Base-by-base conservation (phyloP, 2,329 filamentous ascomycete genomes). In the Cordyceps fumosorosea region DNA sequence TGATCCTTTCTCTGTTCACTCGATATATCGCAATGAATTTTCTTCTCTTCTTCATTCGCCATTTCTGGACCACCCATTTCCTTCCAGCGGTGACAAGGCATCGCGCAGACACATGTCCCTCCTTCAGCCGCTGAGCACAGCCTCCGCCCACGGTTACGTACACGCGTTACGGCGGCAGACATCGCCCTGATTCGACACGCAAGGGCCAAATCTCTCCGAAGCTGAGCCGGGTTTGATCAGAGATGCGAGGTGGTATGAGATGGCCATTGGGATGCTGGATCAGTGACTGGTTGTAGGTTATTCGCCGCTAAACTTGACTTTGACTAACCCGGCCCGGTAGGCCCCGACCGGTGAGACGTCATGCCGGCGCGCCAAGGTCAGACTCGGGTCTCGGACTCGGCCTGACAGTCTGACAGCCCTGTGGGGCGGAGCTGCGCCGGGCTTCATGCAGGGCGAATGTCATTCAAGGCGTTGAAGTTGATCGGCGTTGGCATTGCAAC, bases 351-450 rank as follows among this genome's bases (percentile, higher is more conserved):
- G 44, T 34, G 44, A 26, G 37, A 47, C 44, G 42, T 48, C 55
- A 40, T 50, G 44, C 44, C 44, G 40, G 11, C 11, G 40, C 22
- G 40, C 40, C 54, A 22, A 29, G 6, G 42, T 52, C 56, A 47
- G 34, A 52, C 37, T 60, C 57, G 57, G 57, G 32, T 37, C 57
- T 60, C 57, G 47, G 56, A 59, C 47, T 44, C 4, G 57, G 29
- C 44, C 24, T n/a, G 16, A 16, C 37, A 6, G 29, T 20, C 24
- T 32, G 22, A 16, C 37, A 3, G 53, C 24, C 24, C 16, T 45
- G 37, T 56, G 54, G 54, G 40, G 40, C 54, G 10, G 37, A n/a
- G 1, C 14, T 5, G 29, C 5, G 29, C 29, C 29, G 29, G 29
- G 29, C 29, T 29, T 7, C 29, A 29, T 3, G 29, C 40, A 44